Evolutionary conservation across 2,329 filamentous ascomycete genomes (phyloP), one percentile per base, ranked within the genome.

Genomic region (Botryotinia narcissicola): DNA sequence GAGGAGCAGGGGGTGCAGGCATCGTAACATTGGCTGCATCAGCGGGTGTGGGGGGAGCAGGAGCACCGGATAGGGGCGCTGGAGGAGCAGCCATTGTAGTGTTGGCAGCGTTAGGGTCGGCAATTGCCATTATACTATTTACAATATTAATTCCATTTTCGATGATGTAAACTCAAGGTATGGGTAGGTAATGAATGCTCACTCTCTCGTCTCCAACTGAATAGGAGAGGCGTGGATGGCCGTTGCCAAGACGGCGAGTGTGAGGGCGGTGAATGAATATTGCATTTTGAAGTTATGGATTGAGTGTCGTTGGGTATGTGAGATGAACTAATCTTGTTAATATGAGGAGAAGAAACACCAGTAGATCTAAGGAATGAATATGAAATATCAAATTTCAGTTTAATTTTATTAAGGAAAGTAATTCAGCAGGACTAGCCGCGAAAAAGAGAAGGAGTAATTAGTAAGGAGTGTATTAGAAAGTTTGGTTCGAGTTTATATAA

Each of bases 171-270:
- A 2, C 29, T 29, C 1, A 18, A 57, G 14, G 25, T 29, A 32
- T 29, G 4, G 16, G 0, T 32, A 8, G 35, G 9, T 54, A 16
- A 68, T 18, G 51, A 57, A 8, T 68, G 7, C 48, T 68, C 57
- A 68, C 64, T 68, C 64, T 68, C 64, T 48, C 8, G 48, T 4
- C 46, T 68, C 46, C 16, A 68, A 29, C 40, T 68, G 46, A 14
- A 68, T 22, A 9, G 64, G 64, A 29, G 46, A 68, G 35, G 64
- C 64, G 7, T 68, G 35, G 35, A 68, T 22, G 3, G 35, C n/a
- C 16, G 18, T 57, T 68, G 48, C 64, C 35, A 54, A 22, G 16
- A 68, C 10, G 51, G 64, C 64, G 51, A 54, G 25, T 22, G 64
- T 68, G 9, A 68, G 20, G 25, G 46, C 25, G 35, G 46, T 57